A percentile compares a stretch with the other conserved stretches of the same genome.
Evolutionary conservation across 1,139 yeast genomes (phyloP).

Genomic region (Kodamaea sp.): DNA sequence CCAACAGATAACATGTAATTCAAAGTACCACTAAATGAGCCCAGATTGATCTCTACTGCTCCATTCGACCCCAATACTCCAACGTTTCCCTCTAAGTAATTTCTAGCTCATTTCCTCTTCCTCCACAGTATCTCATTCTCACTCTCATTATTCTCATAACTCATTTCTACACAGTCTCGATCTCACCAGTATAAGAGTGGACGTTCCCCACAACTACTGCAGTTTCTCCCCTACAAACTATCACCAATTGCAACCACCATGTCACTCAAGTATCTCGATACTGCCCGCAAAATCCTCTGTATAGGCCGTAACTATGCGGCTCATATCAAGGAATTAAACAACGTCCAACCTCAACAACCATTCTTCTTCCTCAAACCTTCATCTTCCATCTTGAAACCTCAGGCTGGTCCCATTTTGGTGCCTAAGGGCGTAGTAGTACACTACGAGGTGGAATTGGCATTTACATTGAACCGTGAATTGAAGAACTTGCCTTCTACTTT

Average conservation of each 20-base stretch:
- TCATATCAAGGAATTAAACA: constrained; percentile 87
- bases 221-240: neutral
- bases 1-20: no score
- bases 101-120: no score
- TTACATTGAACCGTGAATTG: constrained; percentile 65
- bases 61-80: no score
- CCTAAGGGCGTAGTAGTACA: constrained; percentile 84
- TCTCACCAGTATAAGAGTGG: neutral
- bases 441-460: constrained; percentile 91
- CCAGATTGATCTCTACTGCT: no score
- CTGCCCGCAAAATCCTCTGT: constrained; percentile 82
- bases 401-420: constrained; percentile 73
- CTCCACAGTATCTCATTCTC: no score
- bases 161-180: neutral
- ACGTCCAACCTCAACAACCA: constrained; percentile 76
- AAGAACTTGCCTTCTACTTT: constrained; percentile 63
- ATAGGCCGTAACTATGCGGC: constrained; percentile 97
- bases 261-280: constrained; percentile 61
- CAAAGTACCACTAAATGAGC: no score
- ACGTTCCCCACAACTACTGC: constrained; percentile 1
- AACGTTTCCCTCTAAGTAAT: no score
- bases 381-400: constrained; percentile 62
- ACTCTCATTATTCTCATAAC: neutral
- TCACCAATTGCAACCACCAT: no score
- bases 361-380: constrained; percentile 90